Evolutionary conservation across 2,329 filamentous ascomycete species (phyloP).

Genomic region (Botrytis paeoniae): DNA sequence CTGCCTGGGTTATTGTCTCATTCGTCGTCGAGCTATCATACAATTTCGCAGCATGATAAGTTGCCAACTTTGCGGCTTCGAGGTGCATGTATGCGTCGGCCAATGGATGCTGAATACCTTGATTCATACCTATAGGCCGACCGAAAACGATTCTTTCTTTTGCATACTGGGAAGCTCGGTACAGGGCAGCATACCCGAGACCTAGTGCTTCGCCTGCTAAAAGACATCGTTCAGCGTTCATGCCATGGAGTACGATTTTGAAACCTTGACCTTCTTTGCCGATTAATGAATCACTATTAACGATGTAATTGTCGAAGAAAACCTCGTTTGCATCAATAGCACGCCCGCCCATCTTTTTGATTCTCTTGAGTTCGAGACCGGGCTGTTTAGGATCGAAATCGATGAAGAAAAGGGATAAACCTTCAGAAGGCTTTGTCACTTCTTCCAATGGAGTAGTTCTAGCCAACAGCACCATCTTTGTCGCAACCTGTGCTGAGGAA

Average conservation of each 20-base stretch:
- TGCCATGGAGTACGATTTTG: slow-evolving; percentile 73
- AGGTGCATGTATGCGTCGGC: slow-evolving; percentile 64
- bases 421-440: slow-evolving; percentile 67
- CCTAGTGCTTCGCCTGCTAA: slow-evolving; percentile 77
- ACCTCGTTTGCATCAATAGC: slow-evolving; percentile 84
- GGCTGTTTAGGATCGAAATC: slow-evolving; percentile 62
- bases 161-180: slow-evolving; percentile 63
- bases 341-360: slow-evolving; percentile 82
- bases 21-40: slow-evolving; percentile 57
- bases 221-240: slow-evolving; percentile 76
- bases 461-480: slow-evolving; percentile 79
- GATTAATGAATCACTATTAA: slow-evolving; percentile 63
- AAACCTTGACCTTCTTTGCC: slow-evolving; percentile 75
- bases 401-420: slow-evolving; percentile 77
- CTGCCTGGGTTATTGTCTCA: slow-evolving; percentile 49
- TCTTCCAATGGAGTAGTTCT: slow-evolving; percentile 69
- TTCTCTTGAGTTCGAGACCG: slow-evolving; percentile 56
- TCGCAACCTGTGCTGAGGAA: slow-evolving; percentile 76
- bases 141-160: slow-evolving; percentile 63
- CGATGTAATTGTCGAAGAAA: slow-evolving; percentile 76
- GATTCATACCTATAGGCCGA: slow-evolving; percentile 64
- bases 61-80: slow-evolving; percentile 62
- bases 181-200: slow-evolving; percentile 69
- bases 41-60: slow-evolving; percentile 61
- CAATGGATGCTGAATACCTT: slow-evolving; percentile 62